These are phyloP conservation scores for Plasmodium blacklocki DNA, from an alignment of 169 alveolate genomes.

Conservation along the genomic window DNA sequence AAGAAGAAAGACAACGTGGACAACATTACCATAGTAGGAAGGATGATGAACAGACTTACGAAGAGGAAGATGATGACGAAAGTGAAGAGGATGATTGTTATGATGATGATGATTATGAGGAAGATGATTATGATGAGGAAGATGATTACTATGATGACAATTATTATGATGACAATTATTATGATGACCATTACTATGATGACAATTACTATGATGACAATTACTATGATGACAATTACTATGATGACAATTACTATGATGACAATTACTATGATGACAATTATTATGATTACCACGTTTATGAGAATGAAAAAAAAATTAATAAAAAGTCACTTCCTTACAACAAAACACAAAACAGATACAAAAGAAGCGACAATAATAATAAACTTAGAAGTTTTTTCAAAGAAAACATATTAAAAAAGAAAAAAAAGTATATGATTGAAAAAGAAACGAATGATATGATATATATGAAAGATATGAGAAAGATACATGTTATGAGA, in stretches of 20 bases:
- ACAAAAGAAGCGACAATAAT: constrained; percentile 36
- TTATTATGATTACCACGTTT: too few relatives aligned
- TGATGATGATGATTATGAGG: constrained; percentile 8
- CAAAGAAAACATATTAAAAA: constrained; percentile 49
- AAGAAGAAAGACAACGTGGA: background rate
- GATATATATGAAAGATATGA: constrained; percentile 25
- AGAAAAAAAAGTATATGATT: constrained; percentile 17
- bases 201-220: too few relatives aligned
- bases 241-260: too few relatives aligned
- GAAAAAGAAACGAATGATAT: background rate
- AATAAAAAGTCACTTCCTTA: too few relatives aligned
- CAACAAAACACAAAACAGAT: background rate
- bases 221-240: too few relatives aligned
- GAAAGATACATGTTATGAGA: background rate
- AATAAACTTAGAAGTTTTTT: constrained; percentile 39
- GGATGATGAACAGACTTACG: constrained; percentile 1
- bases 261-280: too few relatives aligned
- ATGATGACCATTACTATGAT: background rate
- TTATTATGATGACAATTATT: background rate
- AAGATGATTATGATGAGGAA: background rate
- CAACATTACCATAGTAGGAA: background rate
- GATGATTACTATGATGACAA: background rate
- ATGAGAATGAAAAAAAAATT: too few relatives aligned
- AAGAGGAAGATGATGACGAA: constrained; percentile 9
- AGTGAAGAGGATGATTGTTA: background rate